Evolutionary conservation across 768 basidiomycete species (phyloP).

Genomic region (Naematelia aurantialba): DNA sequence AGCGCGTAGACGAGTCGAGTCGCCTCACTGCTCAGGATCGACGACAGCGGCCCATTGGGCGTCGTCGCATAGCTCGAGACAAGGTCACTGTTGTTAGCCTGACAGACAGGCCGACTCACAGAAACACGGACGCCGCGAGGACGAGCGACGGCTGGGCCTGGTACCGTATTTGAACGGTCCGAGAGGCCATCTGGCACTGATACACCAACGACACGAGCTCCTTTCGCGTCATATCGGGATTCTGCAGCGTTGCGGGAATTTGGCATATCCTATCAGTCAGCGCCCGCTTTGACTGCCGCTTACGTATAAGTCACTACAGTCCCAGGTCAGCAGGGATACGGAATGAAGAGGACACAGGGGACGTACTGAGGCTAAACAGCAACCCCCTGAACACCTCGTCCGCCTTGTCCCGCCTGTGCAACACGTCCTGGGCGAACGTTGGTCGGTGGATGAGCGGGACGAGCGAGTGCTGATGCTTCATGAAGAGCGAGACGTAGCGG

Average conservation of each 20-base stretch:
- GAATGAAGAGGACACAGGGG: background rate
- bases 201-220: slow-evolving; percentile 15
- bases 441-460: slow-evolving; percentile 39
- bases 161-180: slow-evolving; percentile 20
- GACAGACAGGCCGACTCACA: slow-evolving; percentile 14
- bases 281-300: background rate
- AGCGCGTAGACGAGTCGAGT: slow-evolving; percentile 21
- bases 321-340: slow-evolving; percentile 5
- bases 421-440: slow-evolving; percentile 30
- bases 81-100: slow-evolving; percentile 15
- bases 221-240: slow-evolving; percentile 10
- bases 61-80: slow-evolving; percentile 7
- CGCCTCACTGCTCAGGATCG: slow-evolving; percentile 16
- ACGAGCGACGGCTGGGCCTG: slow-evolving; percentile 18
- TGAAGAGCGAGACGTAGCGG: slow-evolving; percentile 33
- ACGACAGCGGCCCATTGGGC: background rate
- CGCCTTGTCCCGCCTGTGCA: slow-evolving; percentile 27
- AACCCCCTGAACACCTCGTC: slow-evolving; percentile 29
- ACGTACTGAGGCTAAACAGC: slow-evolving; percentile 24
- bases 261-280: slow-evolving; percentile 25
- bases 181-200: slow-evolving; percentile 19
- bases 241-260: slow-evolving; percentile 18
- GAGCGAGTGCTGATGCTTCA: slow-evolving; percentile 32
- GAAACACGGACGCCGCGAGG: slow-evolving; percentile 14
- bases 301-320: slow-evolving; percentile 22